Evolutionary conservation across 768 basidiomycete species (phyloP).

Genomic region (Amyloporia xantha): DNA sequence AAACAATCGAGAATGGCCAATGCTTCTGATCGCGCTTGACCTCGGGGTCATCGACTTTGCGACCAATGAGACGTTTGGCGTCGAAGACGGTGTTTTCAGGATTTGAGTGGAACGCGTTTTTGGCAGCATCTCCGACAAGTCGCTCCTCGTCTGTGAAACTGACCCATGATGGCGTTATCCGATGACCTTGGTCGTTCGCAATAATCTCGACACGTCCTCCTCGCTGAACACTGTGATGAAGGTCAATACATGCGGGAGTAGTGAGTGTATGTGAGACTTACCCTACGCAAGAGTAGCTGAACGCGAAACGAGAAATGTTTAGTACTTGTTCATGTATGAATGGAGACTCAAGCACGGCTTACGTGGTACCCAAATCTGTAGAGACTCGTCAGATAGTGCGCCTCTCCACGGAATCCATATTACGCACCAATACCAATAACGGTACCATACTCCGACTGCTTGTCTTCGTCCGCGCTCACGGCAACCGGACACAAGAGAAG

Average conservation of each 20-base stretch:
- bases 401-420: no score
- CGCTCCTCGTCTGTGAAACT: slow-evolving; percentile 54
- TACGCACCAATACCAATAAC: slow-evolving; percentile 86
- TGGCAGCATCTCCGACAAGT: slow-evolving; percentile 89
- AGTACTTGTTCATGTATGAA: slow-evolving; percentile 10
- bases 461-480: slow-evolving; percentile 51
- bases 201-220: slow-evolving; percentile 43
- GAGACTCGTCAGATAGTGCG: slow-evolving; percentile 7
- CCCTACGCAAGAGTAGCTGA: slow-evolving; percentile 94
- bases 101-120: slow-evolving; percentile 92
- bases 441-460: slow-evolving; percentile 75
- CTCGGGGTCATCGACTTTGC: slow-evolving; percentile 75
- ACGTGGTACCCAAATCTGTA: slow-evolving; percentile 89
- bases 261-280: slow-evolving; percentile 31
- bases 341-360: neutral
- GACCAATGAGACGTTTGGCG: slow-evolving; percentile 92
- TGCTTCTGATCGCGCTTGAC: slow-evolving; percentile 82
- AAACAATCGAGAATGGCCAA: slow-evolving; percentile 82
- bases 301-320: slow-evolving; percentile 9
- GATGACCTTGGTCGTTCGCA: slow-evolving; percentile 50
- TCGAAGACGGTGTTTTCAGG: slow-evolving; percentile 94
- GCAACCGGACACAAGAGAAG: slow-evolving; percentile 62
- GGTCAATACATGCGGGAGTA: neutral
- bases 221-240: slow-evolving; percentile 25
- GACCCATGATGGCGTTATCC: slow-evolving; percentile 61